These are phyloP conservation scores for Magnolia changhungtana DNA, from an alignment of 164 flowering plant genomes.

Conservation along the genomic window DNA sequence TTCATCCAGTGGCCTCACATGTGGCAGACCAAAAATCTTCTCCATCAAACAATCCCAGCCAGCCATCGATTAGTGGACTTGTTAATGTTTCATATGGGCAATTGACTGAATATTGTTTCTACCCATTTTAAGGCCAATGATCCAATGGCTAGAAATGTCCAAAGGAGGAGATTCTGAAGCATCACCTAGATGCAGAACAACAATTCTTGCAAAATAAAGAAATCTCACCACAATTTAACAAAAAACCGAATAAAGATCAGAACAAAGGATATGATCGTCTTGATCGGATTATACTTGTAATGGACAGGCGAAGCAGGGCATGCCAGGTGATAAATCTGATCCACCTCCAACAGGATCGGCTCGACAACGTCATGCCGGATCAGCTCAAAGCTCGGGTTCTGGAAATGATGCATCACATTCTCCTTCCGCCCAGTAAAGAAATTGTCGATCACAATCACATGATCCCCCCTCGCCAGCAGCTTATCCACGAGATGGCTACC, in stretches of 20 bases:
- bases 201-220: neutral
- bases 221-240: neutral
- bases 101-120: neutral
- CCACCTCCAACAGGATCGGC: slow-evolving; percentile 94
- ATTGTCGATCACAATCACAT: slow-evolving; percentile 89
- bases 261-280: slow-evolving; percentile 87
- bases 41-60: neutral
- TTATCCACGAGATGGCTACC: slow-evolving; percentile 96
- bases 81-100: neutral
- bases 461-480: slow-evolving; percentile 73
- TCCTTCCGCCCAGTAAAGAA: slow-evolving; percentile 97
- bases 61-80: neutral
- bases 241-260: neutral
- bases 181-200: neutral
- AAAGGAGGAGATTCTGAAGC: neutral
- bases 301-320: slow-evolving; percentile 99
- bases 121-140: neutral
- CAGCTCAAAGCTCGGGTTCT: slow-evolving; percentile 82
- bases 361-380: slow-evolving; percentile 95
- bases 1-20: no score
- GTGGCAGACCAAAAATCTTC: neutral
- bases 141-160: neutral
- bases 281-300: slow-evolving; percentile 90
- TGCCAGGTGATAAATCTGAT: slow-evolving; percentile 95
- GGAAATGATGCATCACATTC: slow-evolving; percentile 77